phyloP scores from a whole-genome alignment of 768 basidiomycete genomes.

The Phallus indusiatus region DNA sequence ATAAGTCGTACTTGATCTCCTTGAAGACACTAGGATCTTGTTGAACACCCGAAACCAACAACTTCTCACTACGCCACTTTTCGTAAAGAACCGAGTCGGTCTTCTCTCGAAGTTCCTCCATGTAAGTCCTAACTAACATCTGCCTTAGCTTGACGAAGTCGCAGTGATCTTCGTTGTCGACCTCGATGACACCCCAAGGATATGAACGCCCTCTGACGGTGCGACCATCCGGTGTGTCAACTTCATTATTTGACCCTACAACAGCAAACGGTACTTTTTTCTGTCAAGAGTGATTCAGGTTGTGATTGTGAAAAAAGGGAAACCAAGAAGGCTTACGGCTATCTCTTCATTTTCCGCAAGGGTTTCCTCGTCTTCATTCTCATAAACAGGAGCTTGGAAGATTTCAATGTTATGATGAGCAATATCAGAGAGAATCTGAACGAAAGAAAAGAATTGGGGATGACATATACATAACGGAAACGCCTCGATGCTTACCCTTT shows the following conservation, averaged over 20 bases:
- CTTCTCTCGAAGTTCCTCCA: slow-evolving; percentile 98
- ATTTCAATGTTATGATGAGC: slow-evolving; percentile 93
- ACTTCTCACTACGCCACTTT: slow-evolving; percentile 96
- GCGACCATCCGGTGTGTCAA: slow-evolving; percentile 79
- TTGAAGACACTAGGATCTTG: slow-evolving; percentile 98
- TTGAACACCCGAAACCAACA: slow-evolving; percentile 93
- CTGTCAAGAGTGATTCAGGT: neutral
- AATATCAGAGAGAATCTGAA: slow-evolving; percentile 85
- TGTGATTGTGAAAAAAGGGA: neutral
- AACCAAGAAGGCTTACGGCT: slow-evolving; percentile 26
- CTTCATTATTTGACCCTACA: slow-evolving; percentile 84
- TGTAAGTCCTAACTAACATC: slow-evolving; percentile 98
- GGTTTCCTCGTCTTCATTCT: slow-evolving; percentile 98
- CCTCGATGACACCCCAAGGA: slow-evolving; percentile 98
- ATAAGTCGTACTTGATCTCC: slow-evolving; percentile 83
- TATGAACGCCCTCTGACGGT: slow-evolving; percentile 91
- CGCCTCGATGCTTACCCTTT: slow-evolving; percentile 49
- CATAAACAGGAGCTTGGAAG: slow-evolving; percentile 96
- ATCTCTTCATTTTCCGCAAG: slow-evolving; percentile 97
- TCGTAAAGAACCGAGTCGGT: slow-evolving; percentile 95
- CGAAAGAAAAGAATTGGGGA: slow-evolving; percentile 43
- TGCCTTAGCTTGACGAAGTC: slow-evolving; percentile 99
- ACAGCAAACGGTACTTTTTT: slow-evolving; percentile 94
- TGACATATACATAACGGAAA: slow-evolving; percentile 4
- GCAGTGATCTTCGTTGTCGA: slow-evolving; percentile 99